Percentiles rank a stretch among this genome's conserved stretches.
Evolutionary conservation across 2,329 filamentous ascomycete genomes (phyloP).

Genomic region (Scorias spongiosa): DNA sequence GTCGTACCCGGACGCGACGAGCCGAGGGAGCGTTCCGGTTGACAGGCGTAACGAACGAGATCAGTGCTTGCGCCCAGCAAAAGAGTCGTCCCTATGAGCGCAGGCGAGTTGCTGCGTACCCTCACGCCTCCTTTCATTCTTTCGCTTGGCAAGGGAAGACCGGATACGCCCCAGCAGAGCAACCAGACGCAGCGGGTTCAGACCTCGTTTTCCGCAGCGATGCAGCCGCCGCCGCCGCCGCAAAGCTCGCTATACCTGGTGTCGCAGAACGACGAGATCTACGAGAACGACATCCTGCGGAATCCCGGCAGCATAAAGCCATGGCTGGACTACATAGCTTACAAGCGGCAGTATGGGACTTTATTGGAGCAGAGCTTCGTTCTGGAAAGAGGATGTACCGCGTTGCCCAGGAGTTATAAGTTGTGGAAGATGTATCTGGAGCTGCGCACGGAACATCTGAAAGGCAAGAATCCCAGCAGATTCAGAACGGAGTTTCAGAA

Average conservation of each 20-base stretch:
- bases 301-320: conserved; percentile 76
- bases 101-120: conserved; percentile 33
- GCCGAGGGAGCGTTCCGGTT: no score
- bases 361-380: conserved; percentile 72
- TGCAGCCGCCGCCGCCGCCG: conserved; percentile 8
- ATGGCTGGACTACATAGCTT: conserved; percentile 87
- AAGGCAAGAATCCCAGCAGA: conserved; percentile 66
- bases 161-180: conserved; percentile 1
- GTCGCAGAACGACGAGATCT: conserved; percentile 79
- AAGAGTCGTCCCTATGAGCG: conserved; percentile 19
- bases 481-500: conserved; percentile 75
- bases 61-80: background rate
- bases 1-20: no score
- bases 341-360: conserved; percentile 76
- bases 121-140: conserved; percentile 15
- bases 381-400: conserved; percentile 78
- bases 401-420: conserved; percentile 91
- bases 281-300: conserved; percentile 88
- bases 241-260: conserved; percentile 28
- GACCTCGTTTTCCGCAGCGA: conserved; percentile 4
- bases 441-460: conserved; percentile 52
- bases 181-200: conserved; percentile 2
- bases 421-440: conserved; percentile 95
- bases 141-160: conserved; percentile 11
- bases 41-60: no score